These are phyloP conservation scores for Casuarina glauca DNA, from an alignment of 306 rosid genomes.

Conservation along the genomic window DNA sequence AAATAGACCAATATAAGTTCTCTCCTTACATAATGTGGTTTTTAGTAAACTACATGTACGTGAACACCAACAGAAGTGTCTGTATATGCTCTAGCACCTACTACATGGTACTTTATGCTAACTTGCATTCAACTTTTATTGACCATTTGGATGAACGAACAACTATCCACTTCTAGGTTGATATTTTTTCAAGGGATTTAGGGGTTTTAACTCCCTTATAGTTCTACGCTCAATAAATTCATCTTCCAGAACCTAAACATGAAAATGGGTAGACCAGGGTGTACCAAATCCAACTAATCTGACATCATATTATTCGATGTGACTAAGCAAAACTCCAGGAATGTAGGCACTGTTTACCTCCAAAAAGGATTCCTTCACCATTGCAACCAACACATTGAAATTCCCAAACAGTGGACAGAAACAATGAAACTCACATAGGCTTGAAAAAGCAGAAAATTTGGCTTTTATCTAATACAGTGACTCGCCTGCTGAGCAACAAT, in stretches of 20 bases:
- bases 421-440: neutral
- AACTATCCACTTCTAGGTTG: neutral
- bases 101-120: neutral
- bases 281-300: neutral
- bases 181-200: neutral
- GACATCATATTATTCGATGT: neutral
- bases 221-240: neutral
- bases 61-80: neutral
- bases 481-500: neutral
- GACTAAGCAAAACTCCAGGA: neutral
- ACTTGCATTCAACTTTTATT: neutral
- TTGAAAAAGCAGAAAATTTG: neutral
- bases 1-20: neutral
- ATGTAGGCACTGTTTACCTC: neutral
- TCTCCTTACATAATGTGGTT: neutral
- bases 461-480: neutral
- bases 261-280: neutral
- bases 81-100: neutral
- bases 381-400: neutral
- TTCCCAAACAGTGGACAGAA: neutral
- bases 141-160: neutral
- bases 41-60: neutral
- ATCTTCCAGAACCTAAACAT: neutral
- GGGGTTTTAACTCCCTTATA: neutral
- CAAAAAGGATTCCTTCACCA: neutral